Evolutionary conservation across 2,329 filamentous ascomycete genomes (phyloP), one percentile per base, ranked within the genome.

Genomic region (Thelonectria rubi): DNA sequence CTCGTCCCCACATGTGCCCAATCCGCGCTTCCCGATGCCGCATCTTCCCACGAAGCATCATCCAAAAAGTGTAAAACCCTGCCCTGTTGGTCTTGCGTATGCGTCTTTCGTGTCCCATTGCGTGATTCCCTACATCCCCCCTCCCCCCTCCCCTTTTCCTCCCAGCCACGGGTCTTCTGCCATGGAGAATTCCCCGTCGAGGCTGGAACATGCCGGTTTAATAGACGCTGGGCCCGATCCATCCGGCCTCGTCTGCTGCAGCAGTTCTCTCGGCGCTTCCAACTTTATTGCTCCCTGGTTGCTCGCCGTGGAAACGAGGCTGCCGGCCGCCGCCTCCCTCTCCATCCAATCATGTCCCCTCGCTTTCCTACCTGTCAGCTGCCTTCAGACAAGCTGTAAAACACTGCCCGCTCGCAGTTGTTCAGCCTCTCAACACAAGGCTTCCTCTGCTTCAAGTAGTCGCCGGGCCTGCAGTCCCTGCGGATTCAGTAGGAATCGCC

Each of bases 231-330:
- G 18, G 39, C 10, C 42, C 30, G 11, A 12, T 26, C 20, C 30
- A 21, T 21, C 18, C 18, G 42, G 9, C 42, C 20, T 21, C 8
- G 3, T 5, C 18, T 43, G 39, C 37, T 14, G 6, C 50, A 21
- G 15, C 15, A 30, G 50, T 24, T 45, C 24, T 45, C 51, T 55
- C 52, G 20, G 43, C 42, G 32, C 43, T 47, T 52, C 40, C 51
- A 39, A 52, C 21, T 55, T 45, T 39, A 55, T 60, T 55, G 46
- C 34, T 26, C 37, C 43, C 39, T 55, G 32, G n/a, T 45, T 49
- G 45, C 40, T n/a, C 21, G 15, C 6, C 11, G 39, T 39, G 51
- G n/a, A 42, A 58, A 48, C 17, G 12, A 46, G 24, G 14, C 58
- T 32, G 10, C 18, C 12, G 51, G 24, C 47, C 26, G 46, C 40